Base-by-base conservation (phyloP, 2,329 filamentous ascomycete genomes). In the Cladosporium sphaerospermum region DNA sequence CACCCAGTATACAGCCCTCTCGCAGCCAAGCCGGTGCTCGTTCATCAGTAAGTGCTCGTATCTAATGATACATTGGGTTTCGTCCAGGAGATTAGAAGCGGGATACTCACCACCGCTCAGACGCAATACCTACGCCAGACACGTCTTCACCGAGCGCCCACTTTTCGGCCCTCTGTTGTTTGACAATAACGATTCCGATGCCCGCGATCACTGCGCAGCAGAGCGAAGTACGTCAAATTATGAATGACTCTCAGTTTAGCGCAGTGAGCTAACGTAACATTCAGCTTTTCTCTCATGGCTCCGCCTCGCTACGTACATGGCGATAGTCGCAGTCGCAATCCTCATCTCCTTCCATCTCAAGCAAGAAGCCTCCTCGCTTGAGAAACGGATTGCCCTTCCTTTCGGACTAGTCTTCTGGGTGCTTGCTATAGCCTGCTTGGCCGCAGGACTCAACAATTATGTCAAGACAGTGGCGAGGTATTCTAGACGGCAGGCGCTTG, bases 271-370 rank as follows among this genome's bases (percentile, higher is more conserved):
- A n/a, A 8, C 9, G 31, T 48, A 11, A 18, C 28, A 19, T 28
- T 19, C 52, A 75, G 72, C 82, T 0, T 96, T 96, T 66, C 84
- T 97, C 28, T 93, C 92, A 2, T 96, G 93, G 79, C 82, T 97
- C 16, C 84, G 91, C 3, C 80, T 97, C 2, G 85, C 88, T 32
- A 82, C 96, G 62, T 96, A 96, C 73, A 91, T 97, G 80, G 84
- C 89, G 59, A 78, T 99, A 48, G 89, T 97, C 8, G 83, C 88
- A 28, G 81, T 95, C 32, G 92, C 93, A 47, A 96, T 99, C 60
- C 84, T 95, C 9, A 78, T 96, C 47, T 95, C 89, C 11, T 99
- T 99, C 69, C 92, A 99, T 66, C 78, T 99, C 46, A 91, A 90
- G 65, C 76, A 76, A 14, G 72, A 84, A 62, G 88, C 93, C 0